Evolutionary conservation across 2,329 filamentous ascomycete species (phyloP), one percentile per base, ranked within the genome.

Genomic region (Trichoderma hamatum): DNA sequence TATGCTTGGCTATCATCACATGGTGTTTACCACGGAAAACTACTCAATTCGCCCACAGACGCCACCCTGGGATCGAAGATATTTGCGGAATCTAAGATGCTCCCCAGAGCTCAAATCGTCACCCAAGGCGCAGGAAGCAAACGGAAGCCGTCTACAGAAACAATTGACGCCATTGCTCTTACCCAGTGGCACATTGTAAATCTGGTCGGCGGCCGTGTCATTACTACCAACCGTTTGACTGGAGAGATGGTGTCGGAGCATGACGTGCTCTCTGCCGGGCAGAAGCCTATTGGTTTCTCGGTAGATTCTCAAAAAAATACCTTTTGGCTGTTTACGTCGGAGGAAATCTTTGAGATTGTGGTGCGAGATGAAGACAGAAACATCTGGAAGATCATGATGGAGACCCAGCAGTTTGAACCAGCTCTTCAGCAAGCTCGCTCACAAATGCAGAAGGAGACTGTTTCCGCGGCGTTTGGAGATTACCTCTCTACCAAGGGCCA

Each of bases 281-380:
- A 97, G 74, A 90, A 86, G 74, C 89, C 90, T 5, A 83, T 99
- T n/a, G 94, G 92, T 0, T 86, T 99, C 21, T 90, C 94, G 62
- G 90, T 95, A 10, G 96, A 99, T 79, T 87, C 92, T 70, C 95
- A 96, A 78, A 97, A 97, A 83, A 96, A 95, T 76, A 99, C 96
- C 0, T 97, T 95, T 77, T 99, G 96, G 96, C 86, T 99, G 2
- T 97, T 98, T 76, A 98, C 95, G 0, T 87, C 88, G 0, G 87
- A 92, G 68, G 94, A 97, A 75, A 97, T 99, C 62, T 97, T 94
- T 74, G 96, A 99, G 80, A 91, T 99, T 69, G 92, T 96, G 14
- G 91, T 95, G 14, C 91, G 90, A 55, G 93, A 98, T 68, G 96
- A 99, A 78, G 92, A 94, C 73, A 85, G 96, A 73, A 92, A 98